Percentiles rank a stretch among this genome's conserved stretches.
These are phyloP conservation scores for Rhazya stricta DNA, from an alignment of 257 asterid species.

Conservation along the genomic window DNA sequence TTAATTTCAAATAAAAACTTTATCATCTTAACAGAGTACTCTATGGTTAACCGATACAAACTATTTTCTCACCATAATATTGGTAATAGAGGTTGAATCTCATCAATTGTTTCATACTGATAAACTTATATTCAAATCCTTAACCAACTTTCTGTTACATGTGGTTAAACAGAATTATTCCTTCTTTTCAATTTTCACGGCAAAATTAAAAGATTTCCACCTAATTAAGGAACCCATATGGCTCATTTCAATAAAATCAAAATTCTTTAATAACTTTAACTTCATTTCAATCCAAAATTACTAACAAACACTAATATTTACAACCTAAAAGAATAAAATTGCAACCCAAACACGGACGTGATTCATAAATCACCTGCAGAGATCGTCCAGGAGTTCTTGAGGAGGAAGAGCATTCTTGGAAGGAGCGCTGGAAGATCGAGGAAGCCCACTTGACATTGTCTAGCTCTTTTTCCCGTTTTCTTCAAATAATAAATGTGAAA, in stretches of 20 bases:
- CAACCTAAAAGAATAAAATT: not conserved
- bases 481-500: not conserved
- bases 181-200: no score
- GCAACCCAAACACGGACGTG: not conserved
- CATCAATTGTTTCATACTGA: not conserved
- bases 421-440: constrained; percentile 59
- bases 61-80: not conserved
- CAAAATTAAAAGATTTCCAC: not conserved
- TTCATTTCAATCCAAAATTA: not conserved
- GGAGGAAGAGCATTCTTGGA: constrained; percentile 82
- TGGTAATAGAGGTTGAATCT: not conserved
- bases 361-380: constrained; percentile 58
- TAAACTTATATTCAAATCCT: not conserved
- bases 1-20: not conserved
- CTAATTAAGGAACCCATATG: not conserved
- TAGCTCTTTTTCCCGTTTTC: not conserved
- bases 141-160: not conserved
- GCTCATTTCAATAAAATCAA: not conserved
- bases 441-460: constrained; percentile 56
- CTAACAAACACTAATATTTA: not conserved
- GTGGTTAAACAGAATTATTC: not conserved
- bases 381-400: constrained; percentile 93
- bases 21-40: not conserved
- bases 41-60: not conserved
- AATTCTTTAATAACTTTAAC: not conserved